Percentiles rank a stretch among this genome's conserved stretches.
phyloP scores from a whole-genome alignment of 78 protist species.

The Polysphondylium violaceum region DNA sequence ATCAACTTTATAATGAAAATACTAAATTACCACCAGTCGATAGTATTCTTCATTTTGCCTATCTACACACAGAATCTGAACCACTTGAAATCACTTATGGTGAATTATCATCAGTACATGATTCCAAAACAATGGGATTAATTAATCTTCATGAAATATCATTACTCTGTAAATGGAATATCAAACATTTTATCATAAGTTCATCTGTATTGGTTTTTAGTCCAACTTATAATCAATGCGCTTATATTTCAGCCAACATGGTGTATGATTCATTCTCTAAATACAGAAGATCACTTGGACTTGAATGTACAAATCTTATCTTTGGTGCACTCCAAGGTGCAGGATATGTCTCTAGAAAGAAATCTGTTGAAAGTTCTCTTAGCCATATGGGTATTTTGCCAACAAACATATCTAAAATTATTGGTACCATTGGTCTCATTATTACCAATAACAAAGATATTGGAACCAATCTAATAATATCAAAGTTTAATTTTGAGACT shows the following conservation, averaged over 20 bases:
- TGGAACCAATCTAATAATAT: neutral
- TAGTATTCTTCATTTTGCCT: neutral
- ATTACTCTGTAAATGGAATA: neutral
- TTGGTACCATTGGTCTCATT: neutral
- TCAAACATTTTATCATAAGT: constrained; percentile 45
- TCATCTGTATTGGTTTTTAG: constrained; percentile 29
- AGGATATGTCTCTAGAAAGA: constrained; percentile 25
- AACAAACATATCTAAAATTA: neutral
- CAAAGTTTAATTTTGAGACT: neutral
- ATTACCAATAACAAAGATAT: too few species aligned
- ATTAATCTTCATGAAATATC: constrained; percentile 30
- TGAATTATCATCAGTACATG: neutral
- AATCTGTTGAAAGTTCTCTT: constrained; percentile 2
- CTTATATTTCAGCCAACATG: constrained; percentile 79
- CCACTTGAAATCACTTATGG: neutral
- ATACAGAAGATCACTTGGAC: neutral
- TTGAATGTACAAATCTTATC: constrained; percentile 19
- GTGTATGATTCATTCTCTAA: constrained; percentile 74
- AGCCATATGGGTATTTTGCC: neutral
- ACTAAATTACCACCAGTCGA: neutral
- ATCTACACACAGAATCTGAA: neutral
- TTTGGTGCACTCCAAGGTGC: constrained; percentile 50
- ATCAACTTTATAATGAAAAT: neutral
- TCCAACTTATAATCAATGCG: constrained; percentile 43
- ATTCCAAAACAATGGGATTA: constrained; percentile 70